Conservation (phyloP, 768 basidiomycete genomes). For the Terana coerulea region DNA sequence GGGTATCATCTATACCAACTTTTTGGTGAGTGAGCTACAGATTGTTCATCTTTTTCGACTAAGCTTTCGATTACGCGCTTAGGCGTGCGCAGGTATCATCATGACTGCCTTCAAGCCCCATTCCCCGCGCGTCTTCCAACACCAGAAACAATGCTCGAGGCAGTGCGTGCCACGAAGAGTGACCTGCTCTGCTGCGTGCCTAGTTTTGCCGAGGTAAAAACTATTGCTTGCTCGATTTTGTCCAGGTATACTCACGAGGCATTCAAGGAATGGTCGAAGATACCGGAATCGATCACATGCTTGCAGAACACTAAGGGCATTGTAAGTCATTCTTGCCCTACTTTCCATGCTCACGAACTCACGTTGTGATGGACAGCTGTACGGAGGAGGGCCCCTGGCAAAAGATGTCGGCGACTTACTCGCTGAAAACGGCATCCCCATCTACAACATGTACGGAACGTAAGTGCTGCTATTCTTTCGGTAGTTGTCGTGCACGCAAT, state of each 20-base stretch:
- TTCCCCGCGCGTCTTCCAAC: slow-evolving; percentile 21
- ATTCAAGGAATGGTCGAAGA: slow-evolving; percentile 25
- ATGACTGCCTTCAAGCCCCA: slow-evolving; percentile 23
- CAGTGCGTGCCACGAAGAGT: slow-evolving; percentile 15
- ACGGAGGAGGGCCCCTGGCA: slow-evolving; percentile 17
- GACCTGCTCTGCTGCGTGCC: slow-evolving; percentile 25
- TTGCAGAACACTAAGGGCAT: slow-evolving; percentile 11
- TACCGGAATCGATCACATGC: slow-evolving; percentile 18
- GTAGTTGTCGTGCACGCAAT: not conserved
- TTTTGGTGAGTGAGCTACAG: slow-evolving; percentile 23
- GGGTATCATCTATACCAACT: slow-evolving; percentile 19
- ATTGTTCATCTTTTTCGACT: not conserved
- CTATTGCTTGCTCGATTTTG: too few relatives aligned
- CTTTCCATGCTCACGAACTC: not conserved
- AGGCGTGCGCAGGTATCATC: slow-evolving; percentile 20
- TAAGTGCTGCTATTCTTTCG: slow-evolving; percentile 1
- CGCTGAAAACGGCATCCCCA: slow-evolving; percentile 2
- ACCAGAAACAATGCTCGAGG: slow-evolving; percentile 20
- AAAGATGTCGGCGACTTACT: slow-evolving; percentile 14
- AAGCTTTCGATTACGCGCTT: not conserved
- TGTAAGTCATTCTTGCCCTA: slow-evolving; percentile 4
- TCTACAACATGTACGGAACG: slow-evolving; percentile 13
- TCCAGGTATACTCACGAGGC: not conserved
- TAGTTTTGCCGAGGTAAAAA: slow-evolving; percentile 20
- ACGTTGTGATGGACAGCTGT: slow-evolving; percentile 12